Evolutionary conservation across 371 early-diverging fungal species (phyloP).

Genomic region (Chytridiales sp.): DNA sequence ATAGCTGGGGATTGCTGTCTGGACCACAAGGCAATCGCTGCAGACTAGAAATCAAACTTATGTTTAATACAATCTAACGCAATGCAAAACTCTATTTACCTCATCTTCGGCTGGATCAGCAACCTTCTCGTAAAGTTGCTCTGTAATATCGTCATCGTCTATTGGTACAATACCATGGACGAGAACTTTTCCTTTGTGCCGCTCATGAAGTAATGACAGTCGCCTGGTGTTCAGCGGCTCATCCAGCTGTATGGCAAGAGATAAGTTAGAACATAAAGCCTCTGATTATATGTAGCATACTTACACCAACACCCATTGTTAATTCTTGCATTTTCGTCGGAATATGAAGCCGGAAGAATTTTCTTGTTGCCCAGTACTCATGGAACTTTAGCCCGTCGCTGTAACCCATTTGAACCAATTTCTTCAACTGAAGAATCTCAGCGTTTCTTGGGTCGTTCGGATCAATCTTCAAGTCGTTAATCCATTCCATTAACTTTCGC

Average conservation of each 20-base stretch:
- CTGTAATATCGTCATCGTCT: slow-evolving; percentile 36
- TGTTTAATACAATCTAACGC: not conserved
- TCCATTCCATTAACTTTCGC: slow-evolving; percentile 50
- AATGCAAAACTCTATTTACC: slow-evolving; percentile 13
- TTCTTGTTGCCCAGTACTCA: slow-evolving; percentile 34
- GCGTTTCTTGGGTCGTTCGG: slow-evolving; percentile 51
- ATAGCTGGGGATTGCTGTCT: slow-evolving; percentile 7
- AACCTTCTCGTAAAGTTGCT: slow-evolving; percentile 31
- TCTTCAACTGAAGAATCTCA: slow-evolving; percentile 34
- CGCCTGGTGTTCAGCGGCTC: slow-evolving; percentile 22
- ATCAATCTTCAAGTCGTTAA: slow-evolving; percentile 38
- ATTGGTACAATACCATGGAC: slow-evolving; percentile 43
- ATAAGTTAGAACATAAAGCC: not conserved
- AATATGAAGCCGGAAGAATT: slow-evolving; percentile 40
- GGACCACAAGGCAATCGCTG: slow-evolving; percentile 14
- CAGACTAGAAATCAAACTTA: not conserved
- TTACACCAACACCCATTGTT: slow-evolving; percentile 42
- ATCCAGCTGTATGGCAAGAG: slow-evolving; percentile 11
- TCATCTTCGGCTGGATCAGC: slow-evolving; percentile 29
- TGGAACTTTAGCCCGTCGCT: slow-evolving; percentile 21
- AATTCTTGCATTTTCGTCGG: slow-evolving; percentile 36
- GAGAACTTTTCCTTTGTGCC: slow-evolving; percentile 30
- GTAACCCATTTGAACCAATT: slow-evolving; percentile 25
- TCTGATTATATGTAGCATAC: slow-evolving; percentile 4
- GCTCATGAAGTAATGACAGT: slow-evolving; percentile 24